Percentiles rank a stretch among this genome's conserved stretches.
Evolutionary conservation across 768 basidiomycete species (phyloP).

Genomic region (Mycena polygramma): DNA sequence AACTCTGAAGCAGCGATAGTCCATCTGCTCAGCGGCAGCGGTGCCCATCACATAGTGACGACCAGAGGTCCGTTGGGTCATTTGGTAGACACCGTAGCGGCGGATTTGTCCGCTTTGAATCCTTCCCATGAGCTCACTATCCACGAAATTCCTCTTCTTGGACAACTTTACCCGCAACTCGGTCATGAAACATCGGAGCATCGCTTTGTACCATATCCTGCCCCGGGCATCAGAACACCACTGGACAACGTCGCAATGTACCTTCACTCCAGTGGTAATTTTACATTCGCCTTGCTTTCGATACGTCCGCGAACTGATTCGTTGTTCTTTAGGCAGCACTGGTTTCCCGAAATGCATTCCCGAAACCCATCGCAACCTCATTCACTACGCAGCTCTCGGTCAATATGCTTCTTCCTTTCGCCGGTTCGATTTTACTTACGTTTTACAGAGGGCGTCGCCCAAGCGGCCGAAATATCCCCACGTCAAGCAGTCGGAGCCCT

Average conservation of each 20-base stretch:
- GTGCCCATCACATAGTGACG: constrained; percentile 52
- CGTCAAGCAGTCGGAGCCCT: constrained; percentile 39
- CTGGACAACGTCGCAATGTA: constrained; percentile 50
- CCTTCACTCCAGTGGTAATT: constrained; percentile 52
- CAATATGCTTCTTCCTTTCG: neutral
- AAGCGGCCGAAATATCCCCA: constrained; percentile 2
- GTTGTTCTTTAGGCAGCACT: constrained; percentile 10
- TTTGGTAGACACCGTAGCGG: constrained; percentile 47
- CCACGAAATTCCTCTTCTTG: constrained; percentile 51
- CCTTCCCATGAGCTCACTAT: constrained; percentile 42
- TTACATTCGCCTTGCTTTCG: no score
- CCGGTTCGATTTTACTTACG: neutral
- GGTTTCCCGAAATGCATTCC: constrained; percentile 33
- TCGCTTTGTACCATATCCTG: constrained; percentile 47
- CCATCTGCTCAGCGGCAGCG: constrained; percentile 52
- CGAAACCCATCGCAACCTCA: constrained; percentile 19
- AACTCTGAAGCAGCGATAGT: constrained; percentile 53
- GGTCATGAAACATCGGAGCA: constrained; percentile 49
- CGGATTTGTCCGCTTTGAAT: constrained; percentile 35
- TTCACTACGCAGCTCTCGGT: constrained; percentile 19
- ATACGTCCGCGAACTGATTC: constrained; percentile 1
- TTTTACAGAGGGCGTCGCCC: neutral
- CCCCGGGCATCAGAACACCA: constrained; percentile 23
- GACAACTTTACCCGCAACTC: constrained; percentile 55
- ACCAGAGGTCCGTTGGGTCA: constrained; percentile 42